Evolutionary conservation across 2,329 filamentous ascomycete genomes (phyloP).

Genomic region (Ascomycota sp.): DNA sequence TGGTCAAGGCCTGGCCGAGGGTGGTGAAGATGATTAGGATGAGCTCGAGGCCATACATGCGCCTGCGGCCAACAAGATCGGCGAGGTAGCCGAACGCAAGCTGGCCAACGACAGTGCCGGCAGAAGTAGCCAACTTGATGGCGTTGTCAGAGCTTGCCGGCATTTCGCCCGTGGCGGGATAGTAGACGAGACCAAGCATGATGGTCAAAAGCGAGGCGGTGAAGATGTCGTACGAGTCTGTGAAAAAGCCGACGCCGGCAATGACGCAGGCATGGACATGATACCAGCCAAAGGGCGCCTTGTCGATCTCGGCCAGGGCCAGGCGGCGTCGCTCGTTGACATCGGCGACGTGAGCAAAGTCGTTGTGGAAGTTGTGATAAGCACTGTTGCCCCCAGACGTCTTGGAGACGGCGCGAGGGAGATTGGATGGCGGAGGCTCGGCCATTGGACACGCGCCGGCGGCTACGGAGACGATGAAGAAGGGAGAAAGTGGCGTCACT

Average conservation of each 20-base stretch:
- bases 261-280: slow-evolving; percentile 60
- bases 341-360: slow-evolving; percentile 43
- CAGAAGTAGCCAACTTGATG: slow-evolving; percentile 70
- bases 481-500: too few species aligned
- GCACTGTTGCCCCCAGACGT: slow-evolving; percentile 47
- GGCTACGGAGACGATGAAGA: too few species aligned
- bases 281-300: slow-evolving; percentile 68
- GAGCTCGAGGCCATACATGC: slow-evolving; percentile 52
- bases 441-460: too few species aligned
- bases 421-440: slow-evolving; percentile 1
- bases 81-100: slow-evolving; percentile 61
- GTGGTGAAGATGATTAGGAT: slow-evolving; percentile 67
- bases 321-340: slow-evolving; percentile 61
- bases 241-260: slow-evolving; percentile 76
- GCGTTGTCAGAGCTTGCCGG: slow-evolving; percentile 52
- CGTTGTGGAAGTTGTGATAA: slow-evolving; percentile 62
- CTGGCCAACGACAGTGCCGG: slow-evolving; percentile 68
- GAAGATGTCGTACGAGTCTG: slow-evolving; percentile 72
- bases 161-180: slow-evolving; percentile 34
- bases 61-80: slow-evolving; percentile 58
- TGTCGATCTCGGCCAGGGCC: slow-evolving; percentile 65
- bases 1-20: slow-evolving; percentile 47
- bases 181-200: slow-evolving; percentile 68
- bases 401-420: slow-evolving; percentile 12
- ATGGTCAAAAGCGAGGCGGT: slow-evolving; percentile 51